Evolutionary conservation across 2,329 filamentous ascomycete species (phyloP).

Genomic region (Myriosclerotinia curreyana): DNA sequence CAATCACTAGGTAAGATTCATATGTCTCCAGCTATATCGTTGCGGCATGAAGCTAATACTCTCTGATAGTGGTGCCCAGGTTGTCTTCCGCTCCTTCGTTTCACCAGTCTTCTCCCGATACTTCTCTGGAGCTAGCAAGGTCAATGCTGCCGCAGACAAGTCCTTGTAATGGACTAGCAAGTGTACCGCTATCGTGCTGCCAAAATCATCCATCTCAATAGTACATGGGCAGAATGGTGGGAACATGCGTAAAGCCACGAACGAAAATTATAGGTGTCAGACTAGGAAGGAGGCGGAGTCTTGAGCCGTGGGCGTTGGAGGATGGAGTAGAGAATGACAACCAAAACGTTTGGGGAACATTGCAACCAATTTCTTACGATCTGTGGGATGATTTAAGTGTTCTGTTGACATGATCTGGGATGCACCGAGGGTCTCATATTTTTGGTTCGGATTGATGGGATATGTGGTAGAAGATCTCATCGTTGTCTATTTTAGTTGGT

Average conservation of each 20-base stretch:
- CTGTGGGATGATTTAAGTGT: conserved; percentile 4
- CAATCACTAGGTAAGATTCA: conserved; percentile 78
- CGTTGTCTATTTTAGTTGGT: conserved; percentile 10
- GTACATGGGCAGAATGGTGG: conserved; percentile 20
- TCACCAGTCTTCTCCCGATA: conserved; percentile 89
- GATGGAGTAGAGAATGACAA: conserved; percentile 1
- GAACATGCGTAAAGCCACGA: conserved; percentile 3
- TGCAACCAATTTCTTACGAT: conserved; percentile 16
- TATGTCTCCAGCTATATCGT: neutral
- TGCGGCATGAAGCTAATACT: conserved; percentile 26
- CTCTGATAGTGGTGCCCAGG: conserved; percentile 74
- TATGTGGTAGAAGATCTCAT: neutral
- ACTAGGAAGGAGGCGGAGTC: neutral
- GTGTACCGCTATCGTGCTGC: conserved; percentile 21
- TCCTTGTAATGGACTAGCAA: conserved; percentile 51
- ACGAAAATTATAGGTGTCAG: conserved; percentile 7
- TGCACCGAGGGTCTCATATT: conserved; percentile 1
- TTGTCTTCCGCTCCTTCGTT: conserved; percentile 95
- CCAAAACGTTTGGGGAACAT: neutral
- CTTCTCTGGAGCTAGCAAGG: conserved; percentile 74
- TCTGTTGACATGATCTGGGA: conserved; percentile 12
- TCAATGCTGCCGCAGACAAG: conserved; percentile 65
- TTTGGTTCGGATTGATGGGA: conserved; percentile 10
- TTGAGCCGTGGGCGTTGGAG: conserved; percentile 17
- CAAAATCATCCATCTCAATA: conserved; percentile 14